These are phyloP conservation scores for Wickerhamiella azyma DNA, from an alignment of 805 yeast genomes.

Conservation along the genomic window DNA sequence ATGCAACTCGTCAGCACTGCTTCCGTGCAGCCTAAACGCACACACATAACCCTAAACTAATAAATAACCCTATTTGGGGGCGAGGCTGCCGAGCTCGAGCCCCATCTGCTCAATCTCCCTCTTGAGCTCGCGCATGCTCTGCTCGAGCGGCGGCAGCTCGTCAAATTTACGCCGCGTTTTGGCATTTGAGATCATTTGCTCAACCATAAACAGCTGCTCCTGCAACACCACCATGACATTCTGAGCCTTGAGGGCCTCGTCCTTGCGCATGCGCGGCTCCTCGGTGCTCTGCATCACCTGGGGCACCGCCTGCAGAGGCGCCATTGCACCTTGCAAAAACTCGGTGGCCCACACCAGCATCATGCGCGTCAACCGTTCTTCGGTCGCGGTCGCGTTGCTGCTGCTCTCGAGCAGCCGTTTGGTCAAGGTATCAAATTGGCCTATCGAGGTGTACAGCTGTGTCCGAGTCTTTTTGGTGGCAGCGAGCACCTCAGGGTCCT, in stretches of 20 bases:
- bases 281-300: constrained; percentile 26
- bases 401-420: constrained; percentile 29
- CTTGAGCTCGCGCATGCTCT: constrained; percentile 44
- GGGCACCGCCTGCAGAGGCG: constrained; percentile 51
- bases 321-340: constrained; percentile 54
- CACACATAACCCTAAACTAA: neutral
- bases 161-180: constrained; percentile 63
- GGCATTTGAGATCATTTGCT: constrained; percentile 46
- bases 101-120: constrained; percentile 33
- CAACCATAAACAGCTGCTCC: constrained; percentile 67
- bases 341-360: constrained; percentile 42
- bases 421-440: constrained; percentile 37
- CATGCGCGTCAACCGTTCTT: constrained; percentile 35
- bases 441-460: constrained; percentile 36
- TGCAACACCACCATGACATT: constrained; percentile 70
- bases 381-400: constrained; percentile 30
- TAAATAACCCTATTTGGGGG: constrained; percentile 13
- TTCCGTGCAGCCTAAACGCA: no score
- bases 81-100: constrained; percentile 42
- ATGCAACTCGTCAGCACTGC: neutral
- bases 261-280: constrained; percentile 18
- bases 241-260: constrained; percentile 13
- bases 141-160: constrained; percentile 48
- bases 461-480: constrained; percentile 25
- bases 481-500: constrained; percentile 7